Evolutionary conservation across 1,284 basidiomycete species (phyloP), one percentile per base, ranked within the genome.

Genomic region (Cryptococcus jaspeensis): DNA sequence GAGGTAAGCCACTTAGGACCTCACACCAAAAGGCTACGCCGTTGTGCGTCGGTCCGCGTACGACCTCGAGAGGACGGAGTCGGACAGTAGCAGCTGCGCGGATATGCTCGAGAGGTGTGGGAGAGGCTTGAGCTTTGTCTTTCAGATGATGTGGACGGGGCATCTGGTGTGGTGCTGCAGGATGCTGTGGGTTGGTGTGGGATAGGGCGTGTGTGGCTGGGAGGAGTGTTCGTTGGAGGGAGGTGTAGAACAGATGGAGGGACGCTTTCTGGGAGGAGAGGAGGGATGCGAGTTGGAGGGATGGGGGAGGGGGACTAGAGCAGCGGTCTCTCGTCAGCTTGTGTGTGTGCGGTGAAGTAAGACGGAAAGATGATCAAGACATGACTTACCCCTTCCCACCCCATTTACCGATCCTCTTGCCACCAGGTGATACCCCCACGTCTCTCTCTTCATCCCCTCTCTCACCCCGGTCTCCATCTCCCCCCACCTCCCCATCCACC

Each of bases 231-330:
- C 69, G 64, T 37, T 71, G 67, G 15, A 70, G 56, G 3, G 72
- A 67, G 2, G 66, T 72, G 60, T 76, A 73, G 62, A 74, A 76
- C 1, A 76, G 65, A 13, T 68, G 60, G 2, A 71, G 50, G 11
- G 73, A 69, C 0, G 72, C 63, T 47, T 43, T 58, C 40, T 44
- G 58, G 16, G 51, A 64, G 20, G 44, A 61, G 39, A 53, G 55
- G 28, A 60, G 47, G 48, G 56, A 58, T 13, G 56, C 42, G 15
- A 63, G 53, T 11, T 55, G 52, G 16, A 61, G 35, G 2, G 62
- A 64, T 3, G 61, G 61, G 5, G 62, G 65, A 20, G 59, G 59
- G 5, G 61, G 48, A 18, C 61, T 65, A 9, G 28, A 9, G 28
- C 9, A 9, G n/a, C n/a, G n/a, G n/a, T n/a, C n/a, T n/a, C 9